Evolutionary conservation across 1,139 yeast species (phyloP).

Genomic region (Geotrichum histeridarum): DNA sequence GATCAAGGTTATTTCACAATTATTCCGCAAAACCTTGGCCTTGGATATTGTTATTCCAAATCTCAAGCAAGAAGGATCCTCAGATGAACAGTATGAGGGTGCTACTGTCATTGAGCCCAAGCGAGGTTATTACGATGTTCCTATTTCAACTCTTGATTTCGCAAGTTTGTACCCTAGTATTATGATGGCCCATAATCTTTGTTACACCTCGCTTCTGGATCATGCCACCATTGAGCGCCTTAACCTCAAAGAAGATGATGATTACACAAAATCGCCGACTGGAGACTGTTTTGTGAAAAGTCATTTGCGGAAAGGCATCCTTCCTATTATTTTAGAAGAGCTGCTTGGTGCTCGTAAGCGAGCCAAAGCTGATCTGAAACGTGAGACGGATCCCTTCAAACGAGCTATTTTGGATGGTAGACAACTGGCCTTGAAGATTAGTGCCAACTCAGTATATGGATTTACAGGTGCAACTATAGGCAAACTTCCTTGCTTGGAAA

Average conservation of each 20-base stretch:
- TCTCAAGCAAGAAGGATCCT: conserved; percentile 71
- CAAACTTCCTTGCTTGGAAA: conserved; percentile 91
- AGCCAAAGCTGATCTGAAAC: conserved; percentile 84
- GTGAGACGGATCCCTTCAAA: conserved; percentile 90
- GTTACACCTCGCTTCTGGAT: conserved; percentile 83
- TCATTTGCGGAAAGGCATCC: conserved; percentile 67
- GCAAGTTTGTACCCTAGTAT: conserved; percentile 96
- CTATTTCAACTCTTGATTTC: conserved; percentile 96
- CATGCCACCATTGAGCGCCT: conserved; percentile 64
- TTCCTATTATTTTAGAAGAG: conserved; percentile 89
- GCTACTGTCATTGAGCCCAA: conserved; percentile 97
- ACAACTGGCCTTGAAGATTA: conserved; percentile 90
- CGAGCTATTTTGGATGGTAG: conserved; percentile 94
- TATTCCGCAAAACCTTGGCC: conserved; percentile 84
- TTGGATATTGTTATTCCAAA: conserved; percentile 88
- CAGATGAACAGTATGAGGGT: conserved; percentile 92
- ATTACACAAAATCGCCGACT: conserved; percentile 84
- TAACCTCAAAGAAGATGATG: conserved; percentile 60
- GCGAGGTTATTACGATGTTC: conserved; percentile 93
- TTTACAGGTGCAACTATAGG: conserved; percentile 99
- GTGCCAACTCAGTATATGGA: conserved; percentile 98
- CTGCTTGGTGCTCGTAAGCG: conserved; percentile 85
- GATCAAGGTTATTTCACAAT: conserved; percentile 91
- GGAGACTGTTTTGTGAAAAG: conserved; percentile 70
- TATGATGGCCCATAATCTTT: conserved; percentile 98